Conservation (phyloP, 768 basidiomycete species). For the Leccinum disarticulatum region DNA sequence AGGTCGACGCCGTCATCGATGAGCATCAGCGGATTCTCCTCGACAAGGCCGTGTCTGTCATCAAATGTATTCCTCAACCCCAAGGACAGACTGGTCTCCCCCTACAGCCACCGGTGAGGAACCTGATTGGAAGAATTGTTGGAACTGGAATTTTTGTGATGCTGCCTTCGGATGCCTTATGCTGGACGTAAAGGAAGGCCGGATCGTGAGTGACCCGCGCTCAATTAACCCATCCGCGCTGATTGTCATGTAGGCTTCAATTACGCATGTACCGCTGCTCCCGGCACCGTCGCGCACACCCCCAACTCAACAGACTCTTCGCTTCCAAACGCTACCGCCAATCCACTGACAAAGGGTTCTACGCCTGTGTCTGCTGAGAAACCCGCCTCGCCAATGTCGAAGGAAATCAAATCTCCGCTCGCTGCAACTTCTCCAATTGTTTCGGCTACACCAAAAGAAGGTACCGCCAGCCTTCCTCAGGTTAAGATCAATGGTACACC, state of each 20-base stretch:
- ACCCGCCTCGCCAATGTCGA: slow-evolving; percentile 31
- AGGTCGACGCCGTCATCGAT: slow-evolving; percentile 90
- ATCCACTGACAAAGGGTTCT: slow-evolving; percentile 34
- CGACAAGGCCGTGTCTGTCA: slow-evolving; percentile 84
- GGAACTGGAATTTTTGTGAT: slow-evolving; percentile 99
- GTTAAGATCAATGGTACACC: slow-evolving; percentile 34
- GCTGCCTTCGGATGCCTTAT: slow-evolving; percentile 90
- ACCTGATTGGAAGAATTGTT: slow-evolving; percentile 96
- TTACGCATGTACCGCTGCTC: slow-evolving; percentile 76
- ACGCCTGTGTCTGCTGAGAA: slow-evolving; percentile 38
- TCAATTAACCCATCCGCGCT: slow-evolving; percentile 3
- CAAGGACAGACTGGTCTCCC: slow-evolving; percentile 38
- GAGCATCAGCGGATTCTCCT: slow-evolving; percentile 85
- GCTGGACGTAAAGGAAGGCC: slow-evolving; percentile 87
- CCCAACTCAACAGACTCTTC: slow-evolving; percentile 57
- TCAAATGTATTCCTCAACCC: slow-evolving; percentile 72
- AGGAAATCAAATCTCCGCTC: slow-evolving; percentile 36
- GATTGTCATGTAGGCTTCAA: slow-evolving; percentile 71
- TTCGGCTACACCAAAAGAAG: slow-evolving; percentile 33
- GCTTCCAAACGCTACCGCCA: slow-evolving; percentile 42
- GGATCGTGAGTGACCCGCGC: slow-evolving; percentile 57
- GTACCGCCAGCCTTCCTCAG: slow-evolving; percentile 35
- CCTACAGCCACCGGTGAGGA: slow-evolving; percentile 71
- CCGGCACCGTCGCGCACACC: slow-evolving; percentile 52
- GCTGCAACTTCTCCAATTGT: slow-evolving; percentile 37